phyloP scores from a whole-genome alignment of 1,284 basidiomycete species.

The Hemileia vastatrix region DNA sequence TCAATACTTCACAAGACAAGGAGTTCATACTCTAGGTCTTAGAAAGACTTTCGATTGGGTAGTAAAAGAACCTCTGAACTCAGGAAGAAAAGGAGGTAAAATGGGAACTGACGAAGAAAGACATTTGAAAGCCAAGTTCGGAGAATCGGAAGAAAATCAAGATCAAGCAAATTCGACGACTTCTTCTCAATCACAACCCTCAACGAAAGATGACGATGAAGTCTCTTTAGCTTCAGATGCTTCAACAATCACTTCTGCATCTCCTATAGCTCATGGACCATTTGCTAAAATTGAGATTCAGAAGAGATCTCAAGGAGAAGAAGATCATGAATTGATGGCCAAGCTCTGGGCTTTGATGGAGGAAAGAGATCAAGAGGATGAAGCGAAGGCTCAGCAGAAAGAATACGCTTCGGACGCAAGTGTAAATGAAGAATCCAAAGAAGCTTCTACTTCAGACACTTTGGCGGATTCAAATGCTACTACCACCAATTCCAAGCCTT shows the following conservation, averaged over 20 bases:
- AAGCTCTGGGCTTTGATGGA: slow-evolving; percentile 30
- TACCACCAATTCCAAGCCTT: background rate
- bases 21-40: slow-evolving; percentile 67
- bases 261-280: slow-evolving; percentile 18
- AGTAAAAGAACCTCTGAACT: slow-evolving; percentile 53
- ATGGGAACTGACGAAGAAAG: slow-evolving; percentile 36
- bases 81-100: slow-evolving; percentile 48
- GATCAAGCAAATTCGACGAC: slow-evolving; percentile 26
- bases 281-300: slow-evolving; percentile 15
- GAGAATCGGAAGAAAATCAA: slow-evolving; percentile 27
- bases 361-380: slow-evolving; percentile 8
- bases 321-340: slow-evolving; percentile 29
- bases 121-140: slow-evolving; percentile 33
- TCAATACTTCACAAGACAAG: slow-evolving; percentile 74
- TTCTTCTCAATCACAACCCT: no score
- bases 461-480: no score
- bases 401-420: background rate
- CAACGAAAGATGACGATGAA: no score
- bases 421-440: slow-evolving; percentile 24
- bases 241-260: background rate
- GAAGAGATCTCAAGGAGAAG: slow-evolving; percentile 25
- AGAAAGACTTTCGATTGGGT: slow-evolving; percentile 80
- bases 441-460: background rate
- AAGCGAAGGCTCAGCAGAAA: slow-evolving; percentile 17
- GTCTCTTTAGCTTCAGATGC: slow-evolving; percentile 13